Conservation (phyloP, 2,329 filamentous ascomycete species). For the Moelleriella libera region DNA sequence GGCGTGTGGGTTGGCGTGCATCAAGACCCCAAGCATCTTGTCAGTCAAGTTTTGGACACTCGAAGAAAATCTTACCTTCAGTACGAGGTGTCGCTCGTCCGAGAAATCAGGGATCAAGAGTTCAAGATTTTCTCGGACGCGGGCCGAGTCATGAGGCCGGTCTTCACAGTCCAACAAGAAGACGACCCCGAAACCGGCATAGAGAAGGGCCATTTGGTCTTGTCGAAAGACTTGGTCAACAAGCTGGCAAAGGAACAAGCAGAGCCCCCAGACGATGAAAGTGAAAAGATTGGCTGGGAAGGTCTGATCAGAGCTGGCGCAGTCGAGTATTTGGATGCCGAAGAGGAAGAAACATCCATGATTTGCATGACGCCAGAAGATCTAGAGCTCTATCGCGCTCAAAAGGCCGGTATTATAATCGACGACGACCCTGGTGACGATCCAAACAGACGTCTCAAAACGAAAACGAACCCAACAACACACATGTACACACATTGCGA, state of each 20-base stretch:
- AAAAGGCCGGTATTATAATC: conserved; percentile 50
- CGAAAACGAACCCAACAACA: conserved; percentile 71
- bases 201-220: conserved; percentile 55
- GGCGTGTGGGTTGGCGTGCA: conserved; percentile 97
- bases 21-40: conserved; percentile 73
- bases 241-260: conserved; percentile 61
- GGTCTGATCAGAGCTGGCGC: conserved; percentile 72
- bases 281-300: conserved; percentile 69
- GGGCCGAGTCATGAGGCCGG: conserved; percentile 81
- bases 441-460: conserved; percentile 76
- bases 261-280: conserved; percentile 44
- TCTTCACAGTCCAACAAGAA: conserved; percentile 89
- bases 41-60: conserved; percentile 62
- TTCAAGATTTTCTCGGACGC: conserved; percentile 99
- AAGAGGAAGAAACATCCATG: conserved; percentile 98
- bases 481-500: conserved; percentile 97
- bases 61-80: conserved; percentile 73
- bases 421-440: conserved; percentile 51
- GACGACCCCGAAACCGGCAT: conserved; percentile 50
- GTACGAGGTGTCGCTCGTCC: conserved; percentile 84
- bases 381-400: conserved; percentile 60
- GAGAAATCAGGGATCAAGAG: conserved; percentile 92
- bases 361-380: conserved; percentile 98
- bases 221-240: conserved; percentile 73
- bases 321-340: conserved; percentile 91